Evolutionary conservation across 495 filamentous ascomycete species (phyloP).

Genomic region (Penicillium silybi): DNA sequence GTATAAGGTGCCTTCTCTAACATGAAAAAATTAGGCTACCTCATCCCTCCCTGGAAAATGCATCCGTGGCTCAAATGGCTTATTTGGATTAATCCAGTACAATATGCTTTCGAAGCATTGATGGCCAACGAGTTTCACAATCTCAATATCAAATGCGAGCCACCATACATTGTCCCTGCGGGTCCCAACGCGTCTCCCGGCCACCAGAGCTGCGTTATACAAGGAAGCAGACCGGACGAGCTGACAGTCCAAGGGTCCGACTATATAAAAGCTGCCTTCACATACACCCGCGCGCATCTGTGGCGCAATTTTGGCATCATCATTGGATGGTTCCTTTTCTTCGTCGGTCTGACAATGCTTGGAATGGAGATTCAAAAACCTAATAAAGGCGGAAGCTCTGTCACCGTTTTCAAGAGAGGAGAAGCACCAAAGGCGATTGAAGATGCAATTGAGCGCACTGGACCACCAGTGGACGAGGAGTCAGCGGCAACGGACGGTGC

Average conservation of each 20-base stretch:
- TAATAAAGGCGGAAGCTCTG: slow-evolving; percentile 65
- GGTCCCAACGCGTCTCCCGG: slow-evolving; percentile 52
- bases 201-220: slow-evolving; percentile 59
- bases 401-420: slow-evolving; percentile 65
- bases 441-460: slow-evolving; percentile 33
- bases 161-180: slow-evolving; percentile 56
- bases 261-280: slow-evolving; percentile 52
- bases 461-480: slow-evolving; percentile 46
- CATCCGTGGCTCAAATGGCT: slow-evolving; percentile 80
- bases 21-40: slow-evolving; percentile 50
- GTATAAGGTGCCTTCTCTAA: neutral
- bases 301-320: slow-evolving; percentile 64
- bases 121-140: slow-evolving; percentile 58
- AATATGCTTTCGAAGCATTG: slow-evolving; percentile 68
- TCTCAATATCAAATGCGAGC: slow-evolving; percentile 44
- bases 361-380: slow-evolving; percentile 68
- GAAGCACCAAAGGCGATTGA: slow-evolving; percentile 53
- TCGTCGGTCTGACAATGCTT: slow-evolving; percentile 52
- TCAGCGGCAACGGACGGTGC: slow-evolving; percentile 26
- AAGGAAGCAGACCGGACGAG: slow-evolving; percentile 49
- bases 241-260: slow-evolving; percentile 48
- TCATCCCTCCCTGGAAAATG: slow-evolving; percentile 71
- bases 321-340: slow-evolving; percentile 53
- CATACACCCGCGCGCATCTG: slow-evolving; percentile 52
- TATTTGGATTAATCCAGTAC: slow-evolving; percentile 68